phyloP scores from a whole-genome alignment of 192 early-diverging fungal genomes.

The Glomus cerebriforme region DNA sequence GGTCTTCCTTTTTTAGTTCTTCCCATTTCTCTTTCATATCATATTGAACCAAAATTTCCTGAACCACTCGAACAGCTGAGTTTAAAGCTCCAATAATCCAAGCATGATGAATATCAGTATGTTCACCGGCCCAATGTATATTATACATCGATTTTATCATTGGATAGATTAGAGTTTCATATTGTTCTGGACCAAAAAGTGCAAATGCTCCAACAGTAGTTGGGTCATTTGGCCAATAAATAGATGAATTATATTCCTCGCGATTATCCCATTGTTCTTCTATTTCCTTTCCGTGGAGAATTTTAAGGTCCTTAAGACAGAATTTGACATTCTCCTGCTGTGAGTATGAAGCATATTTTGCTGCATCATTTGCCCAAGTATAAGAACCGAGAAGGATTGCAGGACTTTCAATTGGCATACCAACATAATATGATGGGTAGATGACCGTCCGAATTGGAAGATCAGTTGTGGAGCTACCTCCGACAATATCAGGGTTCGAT shows the following conservation, averaged over 20 bases:
- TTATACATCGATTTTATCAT: conserved; percentile 23
- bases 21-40: neutral
- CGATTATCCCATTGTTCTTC: conserved; percentile 17
- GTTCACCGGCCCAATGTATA: conserved; percentile 39
- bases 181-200: conserved; percentile 21
- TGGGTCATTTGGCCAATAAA: conserved; percentile 34
- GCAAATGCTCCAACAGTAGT: conserved; percentile 36
- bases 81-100: conserved; percentile 38
- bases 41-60: neutral
- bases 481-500: neutral
- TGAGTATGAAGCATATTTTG: conserved; percentile 26
- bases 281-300: conserved; percentile 28
- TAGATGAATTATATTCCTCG: neutral
- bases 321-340: conserved; percentile 32
- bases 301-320: conserved; percentile 30
- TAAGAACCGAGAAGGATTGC: conserved; percentile 37
- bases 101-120: conserved; percentile 37
- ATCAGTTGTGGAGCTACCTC: conserved; percentile 35
- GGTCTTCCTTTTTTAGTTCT: neutral
- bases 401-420: neutral
- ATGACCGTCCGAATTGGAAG: conserved; percentile 8
- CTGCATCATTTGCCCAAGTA: conserved; percentile 6
- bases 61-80: conserved; percentile 31
- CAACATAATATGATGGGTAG: conserved; percentile 34
- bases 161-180: conserved; percentile 14